Base-by-base conservation (phyloP, 2,329 filamentous ascomycete species). In the Colletotrichum somersetense region DNA sequence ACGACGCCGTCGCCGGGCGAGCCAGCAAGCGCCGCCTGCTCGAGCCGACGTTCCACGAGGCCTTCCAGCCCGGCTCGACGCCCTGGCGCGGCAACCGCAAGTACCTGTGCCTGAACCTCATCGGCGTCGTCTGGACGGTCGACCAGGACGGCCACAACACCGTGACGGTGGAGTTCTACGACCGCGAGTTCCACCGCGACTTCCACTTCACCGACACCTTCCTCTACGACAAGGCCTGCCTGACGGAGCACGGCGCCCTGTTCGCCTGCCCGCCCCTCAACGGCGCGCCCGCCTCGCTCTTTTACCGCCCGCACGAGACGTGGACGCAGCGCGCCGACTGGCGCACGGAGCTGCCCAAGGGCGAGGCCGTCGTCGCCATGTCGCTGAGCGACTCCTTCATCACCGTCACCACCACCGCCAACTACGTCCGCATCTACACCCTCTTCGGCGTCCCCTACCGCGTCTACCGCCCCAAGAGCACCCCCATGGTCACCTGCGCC, bases 121-220 rank as follows among this genome's bases (percentile, higher is more conserved):
- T 95, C 65, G 96, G 97, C 0, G 96, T 97, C 78, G 93, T 98
- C 11, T 99, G 96, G 94, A 98, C 96, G 0, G 94, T 99, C 23
- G 93, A 97, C 76, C 96, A 99, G 81, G 95, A 98, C 78, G 93
- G 92, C 0, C 92, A 96, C 77, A 91, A 98, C 79, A 99, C 96
- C 1, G 92, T 99, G 14, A 98, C 95, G 0, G 95, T 98, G 2
- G 96, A 98, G 78, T 99, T 99, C 80, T 98, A 98, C 80, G 97
- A 99, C 80, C 92, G 95, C 71, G 95, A 97, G 76, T 91, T 93
- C 71, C 93, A 97, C 80, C 89, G 96, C 59, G 95, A 98, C 80
- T 98, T 98, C 77, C 96, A 98, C 83, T 98, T 99, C 80, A 98
- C 95, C 16, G 96, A 99, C 79, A 96, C 95, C 0, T 98, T 95